Conservation (phyloP, 768 basidiomycete species). For the Leccinellum albellum region DNA sequence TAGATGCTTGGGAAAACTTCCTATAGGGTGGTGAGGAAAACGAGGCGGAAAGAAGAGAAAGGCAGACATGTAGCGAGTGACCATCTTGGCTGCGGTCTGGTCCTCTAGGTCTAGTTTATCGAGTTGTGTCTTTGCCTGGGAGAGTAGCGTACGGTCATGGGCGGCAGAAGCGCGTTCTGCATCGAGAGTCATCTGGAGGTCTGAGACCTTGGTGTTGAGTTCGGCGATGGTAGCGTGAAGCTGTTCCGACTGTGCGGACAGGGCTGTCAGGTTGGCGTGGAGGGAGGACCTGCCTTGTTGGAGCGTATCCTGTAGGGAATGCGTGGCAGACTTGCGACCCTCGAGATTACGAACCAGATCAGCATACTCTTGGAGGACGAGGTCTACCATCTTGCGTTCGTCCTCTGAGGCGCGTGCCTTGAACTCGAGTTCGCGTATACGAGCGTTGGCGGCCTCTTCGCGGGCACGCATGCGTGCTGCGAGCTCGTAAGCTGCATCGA, state of each 20-base stretch:
- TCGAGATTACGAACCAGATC: conserved; percentile 67
- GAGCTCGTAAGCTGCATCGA: conserved; percentile 53
- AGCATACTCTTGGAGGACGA: conserved; percentile 70
- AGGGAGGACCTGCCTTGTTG: conserved; percentile 48
- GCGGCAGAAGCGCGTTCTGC: conserved; percentile 44
- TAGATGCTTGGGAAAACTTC: conserved; percentile 80
- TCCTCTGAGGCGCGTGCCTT: conserved; percentile 50
- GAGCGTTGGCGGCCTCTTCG: conserved; percentile 49
- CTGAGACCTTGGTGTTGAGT: conserved; percentile 43
- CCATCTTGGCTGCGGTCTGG: conserved; percentile 75
- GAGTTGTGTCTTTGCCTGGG: conserved; percentile 46
- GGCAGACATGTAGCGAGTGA: conserved; percentile 78
- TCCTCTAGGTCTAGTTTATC: conserved; percentile 61
- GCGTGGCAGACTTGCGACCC: conserved; percentile 33
- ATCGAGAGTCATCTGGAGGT: conserved; percentile 39
- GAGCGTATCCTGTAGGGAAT: conserved; percentile 36
- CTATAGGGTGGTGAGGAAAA: conserved; percentile 35
- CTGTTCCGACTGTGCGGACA: conserved; percentile 43
- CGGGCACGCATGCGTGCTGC: conserved; percentile 50
- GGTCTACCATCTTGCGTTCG: conserved; percentile 56
- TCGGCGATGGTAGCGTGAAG: conserved; percentile 42
- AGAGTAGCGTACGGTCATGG: conserved; percentile 43
- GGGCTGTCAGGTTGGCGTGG: conserved; percentile 46
- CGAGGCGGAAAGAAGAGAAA: neutral
- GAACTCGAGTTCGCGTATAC: conserved; percentile 48